Base-by-base conservation (phyloP, 768 basidiomycete genomes). In the Naganishia antarctica region DNA sequence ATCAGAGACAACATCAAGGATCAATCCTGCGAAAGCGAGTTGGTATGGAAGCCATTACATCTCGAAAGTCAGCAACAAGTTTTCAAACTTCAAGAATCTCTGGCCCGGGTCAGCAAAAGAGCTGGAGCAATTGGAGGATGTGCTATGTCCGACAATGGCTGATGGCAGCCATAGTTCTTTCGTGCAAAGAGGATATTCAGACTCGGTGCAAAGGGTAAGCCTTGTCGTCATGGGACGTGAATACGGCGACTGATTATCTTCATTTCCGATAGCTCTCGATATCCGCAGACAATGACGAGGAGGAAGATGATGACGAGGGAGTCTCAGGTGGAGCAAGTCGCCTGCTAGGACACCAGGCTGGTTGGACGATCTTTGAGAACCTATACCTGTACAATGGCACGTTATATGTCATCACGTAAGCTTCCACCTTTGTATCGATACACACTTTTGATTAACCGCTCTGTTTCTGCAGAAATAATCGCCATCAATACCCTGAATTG, bases 361-460 rank as follows among this genome's bases (percentile, higher is more conserved):
- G 76, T 0, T 77, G 76, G 76, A 75, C 74, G 9, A 50, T 77
- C 25, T 67, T 72, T 46, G 74, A 77, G 32, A 70, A 68, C 58
- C 31, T 71, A 26, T 77, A 77, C 64, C 50, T 75, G 23, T 74
- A 60, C 61, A 71, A 73, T 63, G 76, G 76, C 15, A 67, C 64
- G 15, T 62, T 77, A 46, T 77, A 73, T 43, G 69, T 75, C 63
- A 71, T 77, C 8, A 74, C 74, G 74, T 76, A 66, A 67, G 75
- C 15, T 15, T 37, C 8, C 34, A 15, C 7, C 15, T 37, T 37
- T 37, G 34, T 15, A 15, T 15, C 34, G 15, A 37, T 37, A 15
- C 34, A 15, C 34, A n/a, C 1, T 31, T 8, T 9, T 28, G 9
- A 2, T 49, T 23, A 18, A 12, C 11, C 21, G 31, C 5, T 21